Percentiles rank a stretch among this genome's conserved stretches.
phyloP scores from a whole-genome alignment of 177 flowering plant species.

The Vitis hybrid region DNA sequence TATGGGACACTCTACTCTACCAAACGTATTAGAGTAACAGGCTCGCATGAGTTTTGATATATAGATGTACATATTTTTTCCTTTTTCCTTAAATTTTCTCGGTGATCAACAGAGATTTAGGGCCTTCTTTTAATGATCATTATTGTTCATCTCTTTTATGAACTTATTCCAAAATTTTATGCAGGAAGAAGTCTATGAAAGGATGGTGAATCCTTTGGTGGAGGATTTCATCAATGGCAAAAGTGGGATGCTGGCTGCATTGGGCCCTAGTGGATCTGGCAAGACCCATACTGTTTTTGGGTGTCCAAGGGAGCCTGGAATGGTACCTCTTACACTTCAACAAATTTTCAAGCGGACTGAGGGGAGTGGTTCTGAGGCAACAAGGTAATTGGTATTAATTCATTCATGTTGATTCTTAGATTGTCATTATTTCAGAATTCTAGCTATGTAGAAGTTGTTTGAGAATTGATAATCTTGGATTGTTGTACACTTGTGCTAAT shows the following conservation, averaged over 20 bases:
- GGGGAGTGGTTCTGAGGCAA: slow-evolving; percentile 8
- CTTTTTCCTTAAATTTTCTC: no score
- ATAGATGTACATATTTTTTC: background rate
- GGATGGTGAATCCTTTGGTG: slow-evolving; percentile 68
- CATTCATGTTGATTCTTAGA: background rate
- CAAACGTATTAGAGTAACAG: no score
- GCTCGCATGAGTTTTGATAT: no score
- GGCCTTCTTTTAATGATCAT: no score
- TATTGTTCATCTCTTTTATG: no score
- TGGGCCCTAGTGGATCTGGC: slow-evolving; percentile 97
- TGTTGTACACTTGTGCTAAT: no score
- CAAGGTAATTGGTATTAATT: slow-evolving; percentile 26
- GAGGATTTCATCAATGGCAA: slow-evolving; percentile 68
- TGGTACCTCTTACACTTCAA: slow-evolving; percentile 65
- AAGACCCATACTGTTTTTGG: slow-evolving; percentile 94
- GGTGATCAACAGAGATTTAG: no score
- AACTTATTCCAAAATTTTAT: background rate
- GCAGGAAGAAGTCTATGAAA: slow-evolving; percentile 66
- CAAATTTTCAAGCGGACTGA: slow-evolving; percentile 36
- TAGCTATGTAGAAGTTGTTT: no score
- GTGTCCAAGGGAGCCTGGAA: slow-evolving; percentile 64
- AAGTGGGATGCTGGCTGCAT: slow-evolving; percentile 75
- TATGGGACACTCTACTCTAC: no score
- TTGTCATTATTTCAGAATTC: background rate
- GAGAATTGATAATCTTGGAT: no score